Conservation (phyloP, 768 basidiomycete genomes). For the Neoboletus magnificus region DNA sequence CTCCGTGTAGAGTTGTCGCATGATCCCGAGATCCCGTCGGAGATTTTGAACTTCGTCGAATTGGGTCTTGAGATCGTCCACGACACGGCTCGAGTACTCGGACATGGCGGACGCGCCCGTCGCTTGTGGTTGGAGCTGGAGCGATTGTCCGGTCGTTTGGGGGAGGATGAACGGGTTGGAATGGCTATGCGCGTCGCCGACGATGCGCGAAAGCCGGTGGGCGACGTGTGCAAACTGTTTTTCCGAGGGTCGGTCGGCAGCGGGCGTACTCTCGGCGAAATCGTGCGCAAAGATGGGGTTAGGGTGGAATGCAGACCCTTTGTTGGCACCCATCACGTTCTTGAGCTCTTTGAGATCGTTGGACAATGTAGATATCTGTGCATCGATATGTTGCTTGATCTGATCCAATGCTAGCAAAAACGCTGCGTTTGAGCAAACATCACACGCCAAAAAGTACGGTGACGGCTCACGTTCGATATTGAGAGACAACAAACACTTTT, state of each 20-base stretch:
- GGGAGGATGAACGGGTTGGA: slow-evolving; percentile 43
- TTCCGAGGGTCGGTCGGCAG: slow-evolving; percentile 66
- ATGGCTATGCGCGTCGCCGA: slow-evolving; percentile 41
- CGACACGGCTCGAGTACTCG: slow-evolving; percentile 70
- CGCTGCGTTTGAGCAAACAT: slow-evolving; percentile 5
- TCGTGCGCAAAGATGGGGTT: slow-evolving; percentile 51
- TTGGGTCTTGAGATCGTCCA: slow-evolving; percentile 82
- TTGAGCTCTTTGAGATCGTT: slow-evolving; percentile 91
- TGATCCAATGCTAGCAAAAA: slow-evolving; percentile 83
- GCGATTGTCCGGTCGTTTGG: slow-evolving; percentile 65
- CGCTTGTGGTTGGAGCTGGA: slow-evolving; percentile 58
- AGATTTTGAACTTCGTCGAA: slow-evolving; percentile 95
- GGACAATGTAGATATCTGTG: slow-evolving; percentile 79
- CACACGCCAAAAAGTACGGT: background rate
- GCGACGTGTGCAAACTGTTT: slow-evolving; percentile 71
- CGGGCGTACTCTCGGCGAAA: slow-evolving; percentile 64
- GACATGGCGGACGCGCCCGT: slow-evolving; percentile 74
- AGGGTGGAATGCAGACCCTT: slow-evolving; percentile 47
- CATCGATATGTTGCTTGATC: slow-evolving; percentile 96
- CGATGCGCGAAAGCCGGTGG: slow-evolving; percentile 68
- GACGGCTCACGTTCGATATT: slow-evolving; percentile 90
- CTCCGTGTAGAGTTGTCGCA: slow-evolving; percentile 92
- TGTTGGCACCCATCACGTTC: slow-evolving; percentile 52
- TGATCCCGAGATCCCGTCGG: slow-evolving; percentile 86
- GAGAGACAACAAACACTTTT: slow-evolving; percentile 82